These are phyloP conservation scores for Saitoella complicata DNA, from an alignment of 805 yeast species.

Conservation along the genomic window DNA sequence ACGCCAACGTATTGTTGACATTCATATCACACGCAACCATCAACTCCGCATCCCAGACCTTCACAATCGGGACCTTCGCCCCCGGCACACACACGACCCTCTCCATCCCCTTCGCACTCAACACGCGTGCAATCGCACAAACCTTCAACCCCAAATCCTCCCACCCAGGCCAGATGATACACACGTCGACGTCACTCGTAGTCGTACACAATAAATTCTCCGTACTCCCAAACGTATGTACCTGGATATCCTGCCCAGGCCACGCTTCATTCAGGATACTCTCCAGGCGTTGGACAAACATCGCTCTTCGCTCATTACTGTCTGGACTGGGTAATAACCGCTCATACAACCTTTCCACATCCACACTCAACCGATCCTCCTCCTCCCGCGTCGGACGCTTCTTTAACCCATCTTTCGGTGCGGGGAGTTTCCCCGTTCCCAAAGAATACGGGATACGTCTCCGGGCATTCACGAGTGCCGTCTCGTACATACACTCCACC, in stretches of 20 bases:
- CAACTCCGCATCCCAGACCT: conserved; percentile 15
- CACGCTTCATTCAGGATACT: conserved; percentile 9
- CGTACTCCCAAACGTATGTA: conserved; percentile 14
- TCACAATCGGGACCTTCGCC: conserved; percentile 17
- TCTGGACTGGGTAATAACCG: conserved; percentile 9
- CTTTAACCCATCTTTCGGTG: conserved; percentile 3
- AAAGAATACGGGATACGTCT: conserved; percentile 15
- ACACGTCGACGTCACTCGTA: conserved; percentile 15
- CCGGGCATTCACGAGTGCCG: conserved; percentile 11
- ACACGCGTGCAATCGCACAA: background rate
- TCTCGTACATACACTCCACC: conserved; percentile 6
- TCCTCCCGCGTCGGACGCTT: conserved; percentile 4
- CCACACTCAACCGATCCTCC: conserved; percentile 7
- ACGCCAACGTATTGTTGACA: conserved; percentile 15
- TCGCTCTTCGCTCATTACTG: conserved; percentile 5
- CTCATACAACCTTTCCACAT: conserved; percentile 6
- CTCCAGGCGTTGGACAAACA: conserved; percentile 10
- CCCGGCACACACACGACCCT: conserved; percentile 14
- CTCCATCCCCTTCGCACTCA: conserved; percentile 9
- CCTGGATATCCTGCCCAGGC: conserved; percentile 11
- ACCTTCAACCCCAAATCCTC: conserved; percentile 4
- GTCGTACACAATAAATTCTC: conserved; percentile 12
- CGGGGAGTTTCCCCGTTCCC: conserved; percentile 10
- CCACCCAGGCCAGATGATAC: conserved; percentile 11
- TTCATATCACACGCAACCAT: conserved; percentile 16